Evolutionary conservation across 129 eudicot species (phyloP), one percentile per base, ranked within the genome.

Genomic region (Saposhnikovia divaricata): DNA sequence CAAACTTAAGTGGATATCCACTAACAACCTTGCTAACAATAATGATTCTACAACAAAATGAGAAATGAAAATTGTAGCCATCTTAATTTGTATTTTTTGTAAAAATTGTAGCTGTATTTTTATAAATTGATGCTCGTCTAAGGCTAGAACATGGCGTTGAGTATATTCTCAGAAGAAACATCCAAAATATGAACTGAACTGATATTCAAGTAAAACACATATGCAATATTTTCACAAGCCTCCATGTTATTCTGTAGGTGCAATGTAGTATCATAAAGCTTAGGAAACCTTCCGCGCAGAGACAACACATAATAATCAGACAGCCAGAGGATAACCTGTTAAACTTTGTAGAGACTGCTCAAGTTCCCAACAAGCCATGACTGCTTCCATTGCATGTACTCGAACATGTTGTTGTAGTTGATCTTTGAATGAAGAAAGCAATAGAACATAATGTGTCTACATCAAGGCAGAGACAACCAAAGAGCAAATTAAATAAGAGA

Each of bases 291-390:
- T 0, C 68, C n/a, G 68, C 4, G 34, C 15, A 9, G 12, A 59
- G 34, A 59, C 68, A 59, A 6, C 2, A n/a, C 34, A 80, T 61
- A 77, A 40, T 53, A n/a, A 81, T 50, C 73, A n/a, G n/a, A 9
- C 38, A 74, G 47, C 9, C 6, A 43, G 71, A 19, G 50, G 23
- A 57, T 82, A 61, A 92, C 98, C 98, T 85, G 98, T 93, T 72
- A 93, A 89, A 86, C 92, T 90, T 83, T 93, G 98, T 65, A 93
- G 86, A 70, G 96, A 93, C 78, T 90, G 98, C 69, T 93, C 98
- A 43, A 93, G 89, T 82, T 93, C 96, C 98, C 98, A 93, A 87
- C 98, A 93, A 40, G 98, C 96, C 98, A 93, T 93, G 46, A 93
- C 98, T 65, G 98, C 96, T 83, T 93, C 98, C 98, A 93, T 93